phyloP scores from a whole-genome alignment of 108 stramenopile species.

The Fistulifera solaris region DNA sequence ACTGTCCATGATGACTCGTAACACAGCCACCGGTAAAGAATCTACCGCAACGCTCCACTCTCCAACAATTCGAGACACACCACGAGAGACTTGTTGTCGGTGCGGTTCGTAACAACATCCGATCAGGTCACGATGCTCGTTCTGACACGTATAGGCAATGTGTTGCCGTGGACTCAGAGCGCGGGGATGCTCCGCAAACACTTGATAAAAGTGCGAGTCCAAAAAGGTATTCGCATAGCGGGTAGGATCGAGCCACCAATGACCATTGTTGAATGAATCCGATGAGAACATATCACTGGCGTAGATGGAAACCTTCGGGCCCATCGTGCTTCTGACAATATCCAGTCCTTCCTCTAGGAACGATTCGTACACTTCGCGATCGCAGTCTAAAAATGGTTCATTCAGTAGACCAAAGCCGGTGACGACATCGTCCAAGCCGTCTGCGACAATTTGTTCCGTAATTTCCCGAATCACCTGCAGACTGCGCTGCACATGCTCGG shows the following conservation, averaged over 20 bases:
- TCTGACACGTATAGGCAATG: slow-evolving; percentile 28
- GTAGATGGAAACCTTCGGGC: slow-evolving; percentile 30
- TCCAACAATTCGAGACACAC: slow-evolving; percentile 45
- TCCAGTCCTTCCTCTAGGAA: slow-evolving; percentile 43
- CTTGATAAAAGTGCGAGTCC: slow-evolving; percentile 63
- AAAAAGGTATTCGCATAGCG: slow-evolving; percentile 29
- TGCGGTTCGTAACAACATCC: slow-evolving; percentile 43
- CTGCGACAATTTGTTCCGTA: slow-evolving; percentile 25
- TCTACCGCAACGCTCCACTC: slow-evolving; percentile 67
- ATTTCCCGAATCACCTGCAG: slow-evolving; percentile 38
- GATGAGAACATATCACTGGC: slow-evolving; percentile 46
- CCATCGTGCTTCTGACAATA: slow-evolving; percentile 30
- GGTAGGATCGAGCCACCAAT: slow-evolving; percentile 26
- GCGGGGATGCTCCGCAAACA: slow-evolving; percentile 44
- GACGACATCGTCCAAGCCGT: slow-evolving; percentile 41
- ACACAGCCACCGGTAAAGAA: slow-evolving; percentile 25
- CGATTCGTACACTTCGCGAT: slow-evolving; percentile 22
- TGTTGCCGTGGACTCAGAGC: slow-evolving; percentile 54
- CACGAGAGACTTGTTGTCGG: slow-evolving; percentile 14
- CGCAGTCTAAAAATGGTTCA: slow-evolving; percentile 52
- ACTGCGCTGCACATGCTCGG: slow-evolving; percentile 37
- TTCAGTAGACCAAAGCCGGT: slow-evolving; percentile 72
- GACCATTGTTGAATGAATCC: slow-evolving; percentile 36
- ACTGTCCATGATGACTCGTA: slow-evolving; percentile 30
- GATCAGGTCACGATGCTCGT: slow-evolving; percentile 8